Base-by-base conservation (phyloP, 176 grass and related monocot genomes). In the Chloris gayana region DNA sequence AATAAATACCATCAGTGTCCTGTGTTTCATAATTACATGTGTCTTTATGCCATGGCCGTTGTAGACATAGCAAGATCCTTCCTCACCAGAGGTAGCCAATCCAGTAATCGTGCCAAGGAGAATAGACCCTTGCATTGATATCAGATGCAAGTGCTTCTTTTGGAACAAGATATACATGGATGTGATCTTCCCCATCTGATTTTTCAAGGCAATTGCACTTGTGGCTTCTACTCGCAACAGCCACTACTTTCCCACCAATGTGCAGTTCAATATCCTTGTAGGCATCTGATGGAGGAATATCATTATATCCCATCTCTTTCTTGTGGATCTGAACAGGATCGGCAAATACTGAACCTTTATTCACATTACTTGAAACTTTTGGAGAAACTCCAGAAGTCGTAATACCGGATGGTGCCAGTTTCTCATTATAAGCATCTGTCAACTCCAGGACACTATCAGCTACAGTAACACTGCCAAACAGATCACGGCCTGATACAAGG, bases 401-500 rank as follows among this genome's bases (percentile, higher is more conserved):
- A 70, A 29, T 76, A 72, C 79, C 63, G 67, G 64, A 75, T 30
- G 47, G 21, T 29, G 63, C 42, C 38, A 85, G 74, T 80, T 92
- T 95, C 53, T 95, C 78, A 75, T 0, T 70, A 73, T 39, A 95
- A 74, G 61, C 75, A 82, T 88, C 67, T 76, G 90, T 58, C 61
- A 93, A 63, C 79, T 89, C 50, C 46, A 24, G 84, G 64, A 80
- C 26, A 30, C 69, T 65, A 77, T 89, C 68, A 49, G 69, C 74
- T 58, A 98, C 53, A 84, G 82, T 87, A 83, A 98, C 86, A 75
- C 91, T 82, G 51, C 92, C 95, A 81, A 98, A 93, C 57, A 98
- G 74, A 84, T 98, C 88, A 76, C 92, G 89, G n/a, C 95, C 95
- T 61, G 90, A 95, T 51, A 98, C 95, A 56, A 98, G 85, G 86